A percentile compares a stretch with the other conserved stretches of the same genome.
Conservation (phyloP, 2,329 filamentous ascomycete genomes). For the Pseudovirgaria hyperparasitica region DNA sequence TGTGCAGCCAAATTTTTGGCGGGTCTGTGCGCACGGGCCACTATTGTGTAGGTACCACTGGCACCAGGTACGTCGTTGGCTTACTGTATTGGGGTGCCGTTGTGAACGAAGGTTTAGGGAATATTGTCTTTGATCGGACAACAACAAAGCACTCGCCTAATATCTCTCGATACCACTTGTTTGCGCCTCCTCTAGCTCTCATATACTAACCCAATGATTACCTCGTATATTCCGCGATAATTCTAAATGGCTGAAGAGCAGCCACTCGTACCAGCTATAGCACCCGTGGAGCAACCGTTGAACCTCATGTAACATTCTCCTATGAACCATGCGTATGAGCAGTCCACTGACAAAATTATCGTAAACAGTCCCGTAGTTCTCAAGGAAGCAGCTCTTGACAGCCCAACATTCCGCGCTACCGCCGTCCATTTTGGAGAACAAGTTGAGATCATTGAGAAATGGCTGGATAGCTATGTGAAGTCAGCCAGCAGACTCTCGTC, state of each 20-base stretch:
- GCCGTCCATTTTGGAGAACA: constrained; percentile 82
- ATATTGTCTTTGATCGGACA: no score
- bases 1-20: no score
- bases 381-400: constrained; percentile 92
- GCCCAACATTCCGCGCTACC: constrained; percentile 84
- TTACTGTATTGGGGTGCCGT: no score
- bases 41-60: no score
- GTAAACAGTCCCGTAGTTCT: constrained; percentile 61
- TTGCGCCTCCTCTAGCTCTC: no score
- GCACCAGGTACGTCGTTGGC: no score
- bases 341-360: constrained; percentile 5
- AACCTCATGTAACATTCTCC: constrained; percentile 24
- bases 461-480: constrained; percentile 65
- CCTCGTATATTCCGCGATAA: no score
- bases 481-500: constrained; percentile 48
- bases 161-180: no score
- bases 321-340: neutral
- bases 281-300: constrained; percentile 27
- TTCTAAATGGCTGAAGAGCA: constrained; percentile 23
- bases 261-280: constrained; percentile 17
- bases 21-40: no score
- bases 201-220: no score
- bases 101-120: no score
- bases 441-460: constrained; percentile 79
- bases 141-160: no score